Evolutionary conservation across 805 yeast genomes (phyloP), one percentile per base, ranked within the genome.

Genomic region (Starmerella stigmatis): DNA sequence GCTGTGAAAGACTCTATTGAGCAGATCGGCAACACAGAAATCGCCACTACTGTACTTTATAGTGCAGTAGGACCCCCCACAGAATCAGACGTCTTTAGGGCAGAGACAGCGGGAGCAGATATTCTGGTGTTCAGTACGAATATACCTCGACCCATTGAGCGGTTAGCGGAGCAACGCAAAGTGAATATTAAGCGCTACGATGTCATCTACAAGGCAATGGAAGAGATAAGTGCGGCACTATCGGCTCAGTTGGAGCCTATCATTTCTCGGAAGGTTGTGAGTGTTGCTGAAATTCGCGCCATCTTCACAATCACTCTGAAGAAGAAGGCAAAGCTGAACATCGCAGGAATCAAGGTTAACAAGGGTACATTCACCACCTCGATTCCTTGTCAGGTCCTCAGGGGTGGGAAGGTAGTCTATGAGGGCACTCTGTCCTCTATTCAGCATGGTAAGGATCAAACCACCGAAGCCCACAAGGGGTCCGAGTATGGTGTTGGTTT

Each of bases 401-500:
- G 94, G 49, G 66, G 68, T 3, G 70, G 62, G 1, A 69, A 70
- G 15, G 61, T 75, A 5, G 62, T 64, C 54, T 75, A 64, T 45
- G 65, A 70, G 32, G 96, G 94, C 2, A 65, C 66, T 10, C 60
- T 92, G 7, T 73, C 79, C 2, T 78, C 89, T 6, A 70, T 92
- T 61, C 86, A 84, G 64, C 84, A 82, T 50, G 78, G 77, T 43
- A 86, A 85, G 60, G 88, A 84, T 36, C 94, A 84, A 53, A 82
- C 80, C 4, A 53, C 65, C 1, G 89, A 81, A 57, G 84, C 83
- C 8, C 75, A 75, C 47, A 88, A 84, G 64, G 96, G 95, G 23
- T 73, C 74, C 23, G 98, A 92, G 55, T 92, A 96, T 68, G 98
- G 98, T 43, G 60, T 89, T 20, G 67, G 85, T 0, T 77, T 92